These are phyloP conservation scores for Trichocomaceae sp. DNA, from an alignment of 2,329 filamentous ascomycete genomes.

Conservation along the genomic window DNA sequence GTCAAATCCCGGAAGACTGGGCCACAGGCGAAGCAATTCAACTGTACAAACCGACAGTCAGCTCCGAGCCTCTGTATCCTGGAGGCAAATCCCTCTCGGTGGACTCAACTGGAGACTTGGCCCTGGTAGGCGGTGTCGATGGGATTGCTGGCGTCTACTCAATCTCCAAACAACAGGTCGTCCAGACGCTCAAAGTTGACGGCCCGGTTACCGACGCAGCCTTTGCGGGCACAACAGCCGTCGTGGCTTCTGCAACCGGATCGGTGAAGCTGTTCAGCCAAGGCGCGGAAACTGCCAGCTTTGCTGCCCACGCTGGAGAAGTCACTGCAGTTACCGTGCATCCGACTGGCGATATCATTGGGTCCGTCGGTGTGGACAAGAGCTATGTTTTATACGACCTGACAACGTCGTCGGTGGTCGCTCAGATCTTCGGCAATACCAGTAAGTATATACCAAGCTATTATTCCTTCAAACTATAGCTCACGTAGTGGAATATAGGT, in stretches of 20 bases:
- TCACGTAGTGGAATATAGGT: slow-evolving; percentile 42
- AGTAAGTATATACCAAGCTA: slow-evolving; percentile 48
- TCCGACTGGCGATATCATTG: slow-evolving; percentile 73
- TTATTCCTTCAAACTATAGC: not conserved
- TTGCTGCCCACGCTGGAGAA: slow-evolving; percentile 76
- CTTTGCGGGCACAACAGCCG: slow-evolving; percentile 57
- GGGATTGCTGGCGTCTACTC: slow-evolving; percentile 73
- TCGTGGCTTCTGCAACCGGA: slow-evolving; percentile 69
- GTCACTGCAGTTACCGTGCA: slow-evolving; percentile 73
- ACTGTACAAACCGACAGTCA: slow-evolving; percentile 48
- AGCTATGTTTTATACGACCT: slow-evolving; percentile 88
- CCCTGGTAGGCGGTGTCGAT: slow-evolving; percentile 67
- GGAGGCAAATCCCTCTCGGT: slow-evolving; percentile 54
- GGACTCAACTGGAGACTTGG: slow-evolving; percentile 57
- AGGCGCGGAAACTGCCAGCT: slow-evolving; percentile 60
- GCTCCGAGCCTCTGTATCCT: slow-evolving; percentile 54
- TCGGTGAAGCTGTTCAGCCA: slow-evolving; percentile 72
- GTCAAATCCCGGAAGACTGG: slow-evolving; percentile 79
- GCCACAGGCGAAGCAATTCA: slow-evolving; percentile 66
- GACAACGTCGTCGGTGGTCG: slow-evolving; percentile 58
- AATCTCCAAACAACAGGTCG: slow-evolving; percentile 66
- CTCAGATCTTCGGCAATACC: slow-evolving; percentile 71
- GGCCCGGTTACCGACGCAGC: slow-evolving; percentile 61
- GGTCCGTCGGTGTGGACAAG: slow-evolving; percentile 85
- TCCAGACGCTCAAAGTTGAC: slow-evolving; percentile 58